Percentiles rank a stretch among this genome's conserved stretches.
phyloP scores from a whole-genome alignment of 352 stramenopile species.

The Globisporangium rhizosaccharum region DNA sequence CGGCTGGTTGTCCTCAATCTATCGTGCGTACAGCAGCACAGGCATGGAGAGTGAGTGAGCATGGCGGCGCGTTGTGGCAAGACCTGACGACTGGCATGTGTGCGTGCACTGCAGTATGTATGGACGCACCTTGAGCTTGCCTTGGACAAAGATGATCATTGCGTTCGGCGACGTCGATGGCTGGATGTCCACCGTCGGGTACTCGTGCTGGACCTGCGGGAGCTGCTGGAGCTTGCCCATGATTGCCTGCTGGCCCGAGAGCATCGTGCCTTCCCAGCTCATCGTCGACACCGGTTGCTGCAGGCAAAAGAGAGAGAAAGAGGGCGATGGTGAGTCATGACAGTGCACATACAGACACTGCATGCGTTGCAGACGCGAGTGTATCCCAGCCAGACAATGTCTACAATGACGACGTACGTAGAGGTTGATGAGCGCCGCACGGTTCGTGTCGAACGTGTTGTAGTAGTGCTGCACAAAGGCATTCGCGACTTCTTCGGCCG shows the following conservation, averaged over 20 bases:
- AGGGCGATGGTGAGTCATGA: neutral
- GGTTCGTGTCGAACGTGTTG: constrained; percentile 81
- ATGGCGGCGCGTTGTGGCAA: neutral
- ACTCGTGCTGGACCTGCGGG: constrained; percentile 69
- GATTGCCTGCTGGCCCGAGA: constrained; percentile 80
- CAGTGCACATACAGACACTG: neutral
- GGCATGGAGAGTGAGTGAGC: neutral
- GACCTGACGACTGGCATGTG: no score
- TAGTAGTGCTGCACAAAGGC: constrained; percentile 88
- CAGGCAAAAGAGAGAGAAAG: neutral
- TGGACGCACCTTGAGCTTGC: constrained; percentile 65
- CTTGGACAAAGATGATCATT: constrained; percentile 96
- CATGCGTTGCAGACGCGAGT: neutral
- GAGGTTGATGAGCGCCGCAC: constrained; percentile 58
- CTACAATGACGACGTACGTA: constrained; percentile 49
- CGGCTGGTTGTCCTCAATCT: constrained; percentile 92
- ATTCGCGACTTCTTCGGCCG: constrained; percentile 77
- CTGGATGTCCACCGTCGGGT: constrained; percentile 92
- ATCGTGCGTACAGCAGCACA: neutral
- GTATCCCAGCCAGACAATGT: no score
- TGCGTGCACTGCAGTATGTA: neutral
- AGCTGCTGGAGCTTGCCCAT: constrained; percentile 84
- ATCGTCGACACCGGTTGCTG: constrained; percentile 74
- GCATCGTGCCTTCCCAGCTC: constrained; percentile 72
- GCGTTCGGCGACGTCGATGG: constrained; percentile 84